Evolutionary conservation across 495 filamentous ascomycete species (phyloP).

Genomic region (Bacidia rubella): DNA sequence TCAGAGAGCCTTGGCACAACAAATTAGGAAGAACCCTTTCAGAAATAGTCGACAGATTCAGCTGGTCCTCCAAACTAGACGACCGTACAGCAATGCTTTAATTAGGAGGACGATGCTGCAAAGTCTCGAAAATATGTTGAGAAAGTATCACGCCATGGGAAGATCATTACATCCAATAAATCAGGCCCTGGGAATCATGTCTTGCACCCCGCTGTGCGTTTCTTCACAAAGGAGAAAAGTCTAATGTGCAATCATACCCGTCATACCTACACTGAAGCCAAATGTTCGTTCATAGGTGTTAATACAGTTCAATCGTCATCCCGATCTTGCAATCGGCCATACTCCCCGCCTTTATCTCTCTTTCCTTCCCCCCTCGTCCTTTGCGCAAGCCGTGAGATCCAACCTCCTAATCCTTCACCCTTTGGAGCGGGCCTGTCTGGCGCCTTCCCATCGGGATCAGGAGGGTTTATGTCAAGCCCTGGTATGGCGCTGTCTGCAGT

Average conservation of each 20-base stretch:
- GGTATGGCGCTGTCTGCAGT: conserved; percentile 52
- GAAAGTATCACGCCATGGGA: neutral
- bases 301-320: conserved; percentile 32
- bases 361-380: conserved; percentile 36
- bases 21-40: too few relatives aligned
- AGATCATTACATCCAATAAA: neutral
- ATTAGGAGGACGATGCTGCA: too few relatives aligned
- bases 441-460: conserved; percentile 37
- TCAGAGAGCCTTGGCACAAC: too few relatives aligned
- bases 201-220: neutral
- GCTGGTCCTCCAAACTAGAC: too few relatives aligned
- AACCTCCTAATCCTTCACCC: conserved; percentile 49
- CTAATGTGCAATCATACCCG: conserved; percentile 10
- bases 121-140: too few relatives aligned
- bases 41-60: too few relatives aligned
- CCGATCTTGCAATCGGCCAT: conserved; percentile 52
- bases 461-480: conserved; percentile 59
- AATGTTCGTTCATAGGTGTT: neutral
- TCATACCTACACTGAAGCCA: conserved; percentile 10
- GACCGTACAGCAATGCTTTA: too few relatives aligned
- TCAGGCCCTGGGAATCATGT: conserved; percentile 15
- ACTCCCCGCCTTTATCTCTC: conserved; percentile 37
- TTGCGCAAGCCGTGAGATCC: conserved; percentile 52
- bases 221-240: conserved; percentile 1
- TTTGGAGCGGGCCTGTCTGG: conserved; percentile 19